Base-by-base conservation (phyloP, 352 stramenopile genomes). In the Phytophthora multivora region DNA sequence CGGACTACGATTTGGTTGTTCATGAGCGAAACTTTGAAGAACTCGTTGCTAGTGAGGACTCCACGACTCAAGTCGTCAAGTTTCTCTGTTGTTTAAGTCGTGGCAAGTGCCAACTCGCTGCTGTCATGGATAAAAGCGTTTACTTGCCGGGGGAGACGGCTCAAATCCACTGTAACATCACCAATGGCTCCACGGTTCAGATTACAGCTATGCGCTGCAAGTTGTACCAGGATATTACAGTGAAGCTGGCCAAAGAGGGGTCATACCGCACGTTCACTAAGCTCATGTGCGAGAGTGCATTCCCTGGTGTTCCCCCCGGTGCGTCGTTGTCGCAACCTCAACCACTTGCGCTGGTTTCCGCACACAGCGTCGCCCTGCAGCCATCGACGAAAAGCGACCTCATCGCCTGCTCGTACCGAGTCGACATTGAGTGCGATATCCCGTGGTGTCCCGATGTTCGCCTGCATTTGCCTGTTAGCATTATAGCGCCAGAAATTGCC, bases 111-210 rank as follows among this genome's bases (percentile, higher is more conserved):
- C 38, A 77, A 18, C 63, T 92, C 6, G 66, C 78, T n/a, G 80
- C 87, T 5, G 67, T 73, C 0, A 84, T 90, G 80, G 79, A 92
- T 69, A 92, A 89, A 59, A 89, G 83, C 54, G 75, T 87, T 28
- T 92, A 89, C 42, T 63, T 88, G 28, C 54, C 83, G 0, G 71
- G 77, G 4, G 80, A 90, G 33, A 86, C 77, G 8, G 72, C 80
- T 26, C 60, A 81, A 33, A 86, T 90, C 66, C 68, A 83, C 19
- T 88, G 77, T 65, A 70, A 82, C 46, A 79, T 90, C 63, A 74
- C 73, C 41, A 89, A 92, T 61, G 43, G 63, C 13, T 90, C 83
- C 19, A 62, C 66, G 5, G 70, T 80, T 21, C 73, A 88, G 50
- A 83, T 92, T 59, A 60, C 68, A n/a, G 53, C 59, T 42, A 88